A percentile compares a stretch with the other conserved stretches of the same genome.
Conservation (phyloP, 176 grass and related monocot genomes). For the Urochloa ruziziensis region DNA sequence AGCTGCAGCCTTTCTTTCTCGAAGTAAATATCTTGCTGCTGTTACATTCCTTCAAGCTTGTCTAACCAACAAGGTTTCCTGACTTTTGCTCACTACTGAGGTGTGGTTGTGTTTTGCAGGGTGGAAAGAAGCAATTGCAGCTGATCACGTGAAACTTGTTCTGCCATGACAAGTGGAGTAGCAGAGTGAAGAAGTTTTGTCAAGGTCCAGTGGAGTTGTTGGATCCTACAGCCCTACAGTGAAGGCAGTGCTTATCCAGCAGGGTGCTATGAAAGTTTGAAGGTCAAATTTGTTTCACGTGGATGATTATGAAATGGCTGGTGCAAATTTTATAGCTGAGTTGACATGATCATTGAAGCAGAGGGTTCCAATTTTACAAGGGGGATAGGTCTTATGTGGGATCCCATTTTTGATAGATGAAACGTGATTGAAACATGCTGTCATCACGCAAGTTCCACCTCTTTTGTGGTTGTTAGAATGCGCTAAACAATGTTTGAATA, state of each 20-base stretch:
- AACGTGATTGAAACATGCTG: not conserved
- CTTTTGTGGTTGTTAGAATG: not conserved
- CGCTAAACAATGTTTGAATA: not conserved
- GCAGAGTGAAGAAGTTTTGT: not conserved
- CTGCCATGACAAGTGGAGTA: constrained; percentile 44
- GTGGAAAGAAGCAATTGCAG: constrained; percentile 64
- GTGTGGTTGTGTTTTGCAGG: constrained; percentile 42
- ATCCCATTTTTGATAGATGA: not conserved
- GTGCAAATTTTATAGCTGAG: not conserved
- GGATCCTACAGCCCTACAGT: not conserved
- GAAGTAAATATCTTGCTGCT: constrained; percentile 50
- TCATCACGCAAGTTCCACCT: not conserved
- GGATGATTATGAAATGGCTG: not conserved
- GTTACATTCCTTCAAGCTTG: not conserved
- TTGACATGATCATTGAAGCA: not conserved
- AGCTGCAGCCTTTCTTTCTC: constrained; percentile 62
- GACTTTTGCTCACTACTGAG: not conserved
- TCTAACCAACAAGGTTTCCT: not conserved
- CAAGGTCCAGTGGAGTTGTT: not conserved
- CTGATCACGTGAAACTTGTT: constrained; percentile 70
- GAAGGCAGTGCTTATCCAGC: constrained; percentile 12
- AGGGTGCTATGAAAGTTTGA: constrained; percentile 18
- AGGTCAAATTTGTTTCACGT: constrained; percentile 8
- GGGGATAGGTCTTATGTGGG: not conserved
- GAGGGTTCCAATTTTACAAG: constrained; percentile 32